Evolutionary conservation across 140 eudicot species (phyloP).

Genomic region (Senecio squalidus): DNA sequence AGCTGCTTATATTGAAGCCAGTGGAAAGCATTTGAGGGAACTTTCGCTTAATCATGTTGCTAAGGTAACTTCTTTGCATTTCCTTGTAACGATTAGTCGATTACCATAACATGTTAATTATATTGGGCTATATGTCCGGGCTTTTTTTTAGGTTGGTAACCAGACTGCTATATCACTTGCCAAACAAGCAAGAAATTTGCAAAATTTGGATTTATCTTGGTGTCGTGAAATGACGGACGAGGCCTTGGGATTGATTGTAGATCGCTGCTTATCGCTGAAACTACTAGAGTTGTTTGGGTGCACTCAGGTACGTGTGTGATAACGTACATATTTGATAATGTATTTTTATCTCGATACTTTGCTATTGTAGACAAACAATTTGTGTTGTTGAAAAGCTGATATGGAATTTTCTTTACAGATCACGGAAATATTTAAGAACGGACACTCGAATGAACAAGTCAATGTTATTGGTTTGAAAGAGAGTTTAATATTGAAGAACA

Average conservation of each 20-base stretch:
- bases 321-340: too few relatives aligned
- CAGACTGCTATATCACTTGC: conserved; percentile 77
- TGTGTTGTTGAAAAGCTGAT: neutral
- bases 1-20: conserved; percentile 81
- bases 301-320: conserved; percentile 64
- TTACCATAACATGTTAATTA: neutral
- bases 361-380: neutral
- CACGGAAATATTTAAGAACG: conserved; percentile 49
- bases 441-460: conserved; percentile 63
- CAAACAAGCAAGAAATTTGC: conserved; percentile 46
- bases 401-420: conserved; percentile 35
- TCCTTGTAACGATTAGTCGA: neutral
- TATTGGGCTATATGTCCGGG: neutral
- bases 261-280: conserved; percentile 57
- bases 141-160: conserved; percentile 46
- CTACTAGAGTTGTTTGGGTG: conserved; percentile 80
- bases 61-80: conserved; percentile 39
- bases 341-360: neutral
- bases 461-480: conserved; percentile 54
- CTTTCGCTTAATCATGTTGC: conserved; percentile 61
- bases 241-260: conserved; percentile 83
- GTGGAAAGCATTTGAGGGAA: conserved; percentile 59
- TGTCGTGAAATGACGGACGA: conserved; percentile 73
- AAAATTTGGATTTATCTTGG: conserved; percentile 73
- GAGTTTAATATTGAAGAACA: conserved; percentile 50